Evolutionary conservation across 1,139 yeast genomes (phyloP).

Genomic region (Waltiozyma solani): DNA sequence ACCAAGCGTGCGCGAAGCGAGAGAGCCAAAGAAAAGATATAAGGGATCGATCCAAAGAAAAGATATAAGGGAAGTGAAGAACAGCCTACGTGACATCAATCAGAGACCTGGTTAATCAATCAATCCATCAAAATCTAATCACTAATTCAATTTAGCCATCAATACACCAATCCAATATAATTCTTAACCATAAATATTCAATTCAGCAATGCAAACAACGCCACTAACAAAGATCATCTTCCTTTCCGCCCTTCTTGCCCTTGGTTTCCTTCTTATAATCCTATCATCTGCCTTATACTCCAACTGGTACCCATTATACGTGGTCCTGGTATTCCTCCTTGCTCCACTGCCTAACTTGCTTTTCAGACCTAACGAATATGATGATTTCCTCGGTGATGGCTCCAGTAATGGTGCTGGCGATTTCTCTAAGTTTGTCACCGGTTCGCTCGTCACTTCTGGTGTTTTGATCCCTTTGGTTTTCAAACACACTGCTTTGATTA

Average conservation of each 20-base stretch:
- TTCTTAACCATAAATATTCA: too few relatives aligned
- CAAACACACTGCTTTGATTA: conserved; percentile 48
- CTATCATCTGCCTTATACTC: conserved; percentile 65
- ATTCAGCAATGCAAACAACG: conserved; percentile 21
- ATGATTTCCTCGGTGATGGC: conserved; percentile 59
- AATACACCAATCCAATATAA: too few relatives aligned
- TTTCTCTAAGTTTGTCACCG: conserved; percentile 52
- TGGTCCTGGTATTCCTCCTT: conserved; percentile 47
- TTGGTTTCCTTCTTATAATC: conserved; percentile 64
- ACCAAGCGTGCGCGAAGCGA: too few relatives aligned
- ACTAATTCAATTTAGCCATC: too few relatives aligned
- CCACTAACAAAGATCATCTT: conserved; percentile 67
- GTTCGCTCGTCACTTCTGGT: conserved; percentile 60
- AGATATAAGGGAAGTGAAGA: too few relatives aligned
- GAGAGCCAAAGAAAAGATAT: too few relatives aligned
- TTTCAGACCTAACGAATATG: conserved; percentile 35
- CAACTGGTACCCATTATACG: conserved; percentile 65
- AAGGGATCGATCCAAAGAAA: too few relatives aligned
- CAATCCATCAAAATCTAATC: too few relatives aligned
- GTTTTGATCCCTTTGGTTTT: conserved; percentile 55
- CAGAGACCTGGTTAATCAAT: too few relatives aligned
- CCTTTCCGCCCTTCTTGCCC: conserved; percentile 58
- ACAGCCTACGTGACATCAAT: too few relatives aligned
- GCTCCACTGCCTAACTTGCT: conserved; percentile 65
- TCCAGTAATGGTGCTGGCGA: conserved; percentile 29